phyloP scores from a whole-genome alignment of 768 basidiomycete genomes.

The Amanita polypyramis region DNA sequence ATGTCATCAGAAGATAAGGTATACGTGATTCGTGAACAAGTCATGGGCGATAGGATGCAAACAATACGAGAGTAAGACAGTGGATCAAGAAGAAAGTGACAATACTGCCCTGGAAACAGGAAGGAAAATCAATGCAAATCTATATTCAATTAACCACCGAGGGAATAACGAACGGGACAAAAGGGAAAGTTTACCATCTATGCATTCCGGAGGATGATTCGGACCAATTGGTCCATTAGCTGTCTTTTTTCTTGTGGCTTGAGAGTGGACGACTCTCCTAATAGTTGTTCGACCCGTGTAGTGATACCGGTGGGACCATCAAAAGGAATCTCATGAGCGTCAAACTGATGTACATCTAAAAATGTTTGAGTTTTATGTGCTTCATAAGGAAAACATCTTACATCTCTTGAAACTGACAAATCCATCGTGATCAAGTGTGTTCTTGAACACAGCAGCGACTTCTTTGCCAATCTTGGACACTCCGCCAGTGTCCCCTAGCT shows the following conservation, averaged over 20 bases:
- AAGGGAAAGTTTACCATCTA: slow-evolving; percentile 10
- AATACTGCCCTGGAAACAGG: neutral
- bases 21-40: neutral
- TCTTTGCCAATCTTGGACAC: slow-evolving; percentile 31
- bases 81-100: neutral
- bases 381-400: slow-evolving; percentile 22
- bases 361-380: slow-evolving; percentile 9
- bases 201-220: slow-evolving; percentile 45
- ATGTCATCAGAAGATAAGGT: neutral
- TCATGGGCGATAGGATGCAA: too few relatives aligned
- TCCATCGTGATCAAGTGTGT: slow-evolving; percentile 33
- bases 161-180: neutral
- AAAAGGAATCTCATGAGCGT: slow-evolving; percentile 64
- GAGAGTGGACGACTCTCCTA: slow-evolving; percentile 38
- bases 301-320: slow-evolving; percentile 67
- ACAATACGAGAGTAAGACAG: neutral
- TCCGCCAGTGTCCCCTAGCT: slow-evolving; percentile 16
- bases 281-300: slow-evolving; percentile 48
- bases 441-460: slow-evolving; percentile 37
- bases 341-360: slow-evolving; percentile 65
- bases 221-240: slow-evolving; percentile 50
- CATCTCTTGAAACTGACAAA: slow-evolving; percentile 53
- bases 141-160: neutral
- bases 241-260: slow-evolving; percentile 34
- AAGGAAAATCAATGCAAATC: neutral